These are phyloP conservation scores for Saccharomycopsis vini DNA, from an alignment of 805 yeast genomes.

Conservation along the genomic window DNA sequence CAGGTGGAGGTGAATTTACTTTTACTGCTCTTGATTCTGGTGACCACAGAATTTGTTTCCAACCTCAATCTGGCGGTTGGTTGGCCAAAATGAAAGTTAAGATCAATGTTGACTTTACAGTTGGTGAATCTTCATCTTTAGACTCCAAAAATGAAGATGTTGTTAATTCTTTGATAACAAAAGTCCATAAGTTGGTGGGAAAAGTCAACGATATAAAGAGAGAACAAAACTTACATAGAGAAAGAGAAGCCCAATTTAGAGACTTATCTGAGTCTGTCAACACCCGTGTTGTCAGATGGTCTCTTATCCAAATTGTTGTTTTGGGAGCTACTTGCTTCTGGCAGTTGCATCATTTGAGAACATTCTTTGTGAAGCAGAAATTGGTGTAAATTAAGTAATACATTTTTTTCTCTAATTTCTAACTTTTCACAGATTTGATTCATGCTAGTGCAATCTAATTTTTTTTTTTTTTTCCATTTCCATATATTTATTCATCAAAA, in stretches of 20 bases:
- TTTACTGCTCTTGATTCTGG: constrained; percentile 70
- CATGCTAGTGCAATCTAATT: no score
- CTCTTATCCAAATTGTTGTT: constrained; percentile 54
- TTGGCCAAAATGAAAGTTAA: constrained; percentile 49
- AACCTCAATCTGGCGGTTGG: constrained; percentile 49
- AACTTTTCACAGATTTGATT: no score
- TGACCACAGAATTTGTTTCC: constrained; percentile 68
- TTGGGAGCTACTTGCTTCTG: constrained; percentile 60
- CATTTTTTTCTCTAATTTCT: no score
- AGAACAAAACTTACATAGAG: constrained; percentile 62
- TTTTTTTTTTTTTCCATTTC: no score
- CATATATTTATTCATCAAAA: no score
- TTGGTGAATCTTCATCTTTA: constrained; percentile 55
- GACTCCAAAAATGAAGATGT: constrained; percentile 60
- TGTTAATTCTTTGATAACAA: constrained; percentile 46
- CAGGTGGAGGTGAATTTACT: constrained; percentile 59
- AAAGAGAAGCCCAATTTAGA: constrained; percentile 67
- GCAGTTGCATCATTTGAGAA: constrained; percentile 66
- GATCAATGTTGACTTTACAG: constrained; percentile 53
- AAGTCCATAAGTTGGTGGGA: constrained; percentile 45
- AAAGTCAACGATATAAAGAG: constrained; percentile 53
- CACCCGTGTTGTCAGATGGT: constrained; percentile 65
- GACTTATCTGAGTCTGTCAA: constrained; percentile 64
- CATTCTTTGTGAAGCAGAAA: constrained; percentile 74
- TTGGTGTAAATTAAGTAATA: no score